A percentile compares a stretch with the other conserved stretches of the same genome.
These are phyloP conservation scores for Globisporangium yorkense DNA, from an alignment of 352 stramenopile species.

Conservation along the genomic window DNA sequence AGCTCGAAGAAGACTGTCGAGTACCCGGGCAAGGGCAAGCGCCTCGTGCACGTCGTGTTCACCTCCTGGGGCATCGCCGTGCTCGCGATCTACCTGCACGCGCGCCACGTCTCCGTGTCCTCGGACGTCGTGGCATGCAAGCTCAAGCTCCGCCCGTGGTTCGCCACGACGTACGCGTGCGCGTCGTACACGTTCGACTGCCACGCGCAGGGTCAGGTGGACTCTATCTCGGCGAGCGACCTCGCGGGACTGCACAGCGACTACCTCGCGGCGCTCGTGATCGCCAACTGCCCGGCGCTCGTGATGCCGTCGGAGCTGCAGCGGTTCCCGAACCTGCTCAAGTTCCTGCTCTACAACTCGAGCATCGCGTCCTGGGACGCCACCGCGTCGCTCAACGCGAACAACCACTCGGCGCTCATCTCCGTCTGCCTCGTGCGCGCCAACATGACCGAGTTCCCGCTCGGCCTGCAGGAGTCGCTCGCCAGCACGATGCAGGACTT, in stretches of 20 bases:
- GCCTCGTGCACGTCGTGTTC: constrained; percentile 29
- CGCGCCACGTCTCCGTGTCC: constrained; percentile 16
- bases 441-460: constrained; percentile 16
- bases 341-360: constrained; percentile 33
- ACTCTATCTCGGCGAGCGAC: constrained; percentile 15
- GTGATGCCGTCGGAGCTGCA: constrained; percentile 20
- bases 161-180: constrained; percentile 23
- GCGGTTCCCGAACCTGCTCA: constrained; percentile 24
- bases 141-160: constrained; percentile 26
- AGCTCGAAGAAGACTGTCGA: constrained; percentile 4
- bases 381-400: constrained; percentile 18
- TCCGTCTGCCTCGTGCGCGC: constrained; percentile 12
- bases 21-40: constrained; percentile 9
- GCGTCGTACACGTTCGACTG: constrained; percentile 33
- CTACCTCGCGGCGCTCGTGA: constrained; percentile 22
- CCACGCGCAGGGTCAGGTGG: constrained; percentile 17
- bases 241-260: constrained; percentile 16
- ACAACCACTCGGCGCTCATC: constrained; percentile 12
- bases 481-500: constrained; percentile 10
- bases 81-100: constrained; percentile 26
- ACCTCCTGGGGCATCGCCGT: constrained; percentile 23
- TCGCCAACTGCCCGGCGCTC: constrained; percentile 26
- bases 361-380: constrained; percentile 20
- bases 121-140: constrained; percentile 22
- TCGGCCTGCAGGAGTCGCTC: constrained; percentile 7